Base-by-base conservation (phyloP, 768 basidiomycete genomes). In the Mycena capillaripes region DNA sequence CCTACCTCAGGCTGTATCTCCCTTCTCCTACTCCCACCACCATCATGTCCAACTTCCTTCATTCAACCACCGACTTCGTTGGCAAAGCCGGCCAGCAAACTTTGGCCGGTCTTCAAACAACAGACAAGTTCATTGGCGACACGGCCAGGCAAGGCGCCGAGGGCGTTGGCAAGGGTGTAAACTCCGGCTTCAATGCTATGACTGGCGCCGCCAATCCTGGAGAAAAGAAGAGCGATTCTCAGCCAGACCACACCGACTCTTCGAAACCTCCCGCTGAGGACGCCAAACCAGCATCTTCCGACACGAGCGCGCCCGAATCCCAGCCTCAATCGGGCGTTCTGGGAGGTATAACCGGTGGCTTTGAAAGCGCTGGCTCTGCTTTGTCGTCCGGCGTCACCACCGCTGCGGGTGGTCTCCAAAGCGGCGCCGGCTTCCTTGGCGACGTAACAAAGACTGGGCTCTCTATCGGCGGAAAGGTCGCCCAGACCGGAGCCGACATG, bases 401-500 rank as follows among this genome's bases (percentile, higher is more conserved):
- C 44, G 8, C 44, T 8, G 44, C 34, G 21, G n/a, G 19, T 16
- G 48, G 46, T 74, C 73, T 82, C 25, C 63, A 66, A 65, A n/a
- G 34, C 29, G 64, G 71, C 57, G 74, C 68, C 16, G 53, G 42
- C 38, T 60, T 75, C 27, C 36, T 72, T n/a, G 59, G 62, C 34
- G 70, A 75, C 58, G 59, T 69, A 1, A 60, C 76, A 17, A 68
- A 59, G 27, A 46, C 68, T 27, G 76, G 77, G 11, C 50, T 72
- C 50, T 61, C 66, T 25, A 72, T 77, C 65, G 75, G 75, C 23
- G 68, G 65, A 30, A 70, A 50, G 5, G 71, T 78, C 25, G 75
- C 74, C n/a, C 63, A 69, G 52, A 59, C 76, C 7, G 76, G 76
- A 6, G 57, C 66, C 50, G 74, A 74, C 52, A 70, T 74, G 71